Base-by-base conservation (phyloP, 345 rosid genomes). In the Corchorus olitorius region DNA sequence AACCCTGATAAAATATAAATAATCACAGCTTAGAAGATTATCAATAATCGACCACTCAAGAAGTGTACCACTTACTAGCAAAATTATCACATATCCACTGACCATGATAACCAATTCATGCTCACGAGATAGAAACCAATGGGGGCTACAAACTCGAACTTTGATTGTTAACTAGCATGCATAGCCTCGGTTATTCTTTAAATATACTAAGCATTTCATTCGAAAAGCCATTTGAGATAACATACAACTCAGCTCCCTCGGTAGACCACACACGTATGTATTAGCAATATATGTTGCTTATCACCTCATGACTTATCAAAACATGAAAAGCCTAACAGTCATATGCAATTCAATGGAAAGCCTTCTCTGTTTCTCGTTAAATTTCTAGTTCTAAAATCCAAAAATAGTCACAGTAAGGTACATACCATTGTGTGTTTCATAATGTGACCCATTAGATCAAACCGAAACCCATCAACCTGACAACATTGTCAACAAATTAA, bases 371-470 rank as follows among this genome's bases (percentile, higher is more conserved):
- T 63, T 43, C 76, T 37, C 66, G 46, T 33, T 27, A 58, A 58
- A 59, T 22, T 10, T 76, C 19, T 3, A 39, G 34, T 16, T 34
- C 45, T 16, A 58, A 70, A 65, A 37, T 72, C 70, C 73, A 16
- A 66, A 71, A 77, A 33, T 7, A 13, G 50, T 69, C 4, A 43
- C 58, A 73, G 76, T 76, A 67, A 83, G 76, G 37, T 60, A 73
- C 84, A 60, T 85, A 95, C 99, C 98, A 93, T 93, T 63, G 99
- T 87, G 61, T 73, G 74, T 87, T 87, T 93, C 99, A 95, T 95
- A 76, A 95, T 77, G 84, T 95, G 99, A 70, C 99, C 99, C 99
- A 95, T 95, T 65, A 95, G 96, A 79, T 95, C 99, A 84, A 95
- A 93, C 54, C 96, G 94, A 79, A 95, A 93, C 61, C 99, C 99